Evolutionary conservation across 805 yeast species (phyloP), one percentile per base, ranked within the genome.

Genomic region (Nakazawaea ishiwadae): DNA sequence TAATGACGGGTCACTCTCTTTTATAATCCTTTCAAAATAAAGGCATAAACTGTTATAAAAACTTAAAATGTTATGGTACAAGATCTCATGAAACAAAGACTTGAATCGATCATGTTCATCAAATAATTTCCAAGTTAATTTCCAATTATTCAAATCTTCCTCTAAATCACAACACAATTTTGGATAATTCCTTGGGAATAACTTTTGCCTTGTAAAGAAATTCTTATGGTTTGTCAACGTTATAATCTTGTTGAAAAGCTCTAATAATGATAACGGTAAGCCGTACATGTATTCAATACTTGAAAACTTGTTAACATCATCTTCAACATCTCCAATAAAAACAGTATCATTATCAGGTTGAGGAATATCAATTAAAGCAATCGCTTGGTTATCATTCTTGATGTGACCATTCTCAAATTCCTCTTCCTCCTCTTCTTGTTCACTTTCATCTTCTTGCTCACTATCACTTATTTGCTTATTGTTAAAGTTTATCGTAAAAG

Each of bases 101-200:
- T 60, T 55, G 42, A 62, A 71, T 14, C 49, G 46, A 10, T 56
- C 54, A 24, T 50, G 44, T 27, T 52, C 51, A 8, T 53, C 44
- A 48, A 37, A 61, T 14, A 74, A 51, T 29, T 56, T 53, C 79
- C 79, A 73, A 16, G 64, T 68, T 14, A 66, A 51, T 34, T 57
- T 60, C 81, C 81, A 77, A 37, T 56, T 62, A 34, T 67, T 44
- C 16, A 77, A 53, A 28, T 65, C 68, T 42, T 75, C 80, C 46
- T 75, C 79, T 3, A 70, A 50, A 39, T 75, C 80, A 39, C 79
- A 75, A 48, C 81, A 75, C 3, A 75, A 60, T 40, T 66, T 63
- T 4, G 81, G 80, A 51, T 74, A 77, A 48, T 75, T 76, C 31
- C 81, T 57, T 0, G 81, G 81, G 33, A 62, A 65, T 26, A 67